A percentile compares a stretch with the other conserved stretches of the same genome.
Evolutionary conservation across 495 filamentous ascomycete species (phyloP).

Genomic region (Ramalina intermedia): DNA sequence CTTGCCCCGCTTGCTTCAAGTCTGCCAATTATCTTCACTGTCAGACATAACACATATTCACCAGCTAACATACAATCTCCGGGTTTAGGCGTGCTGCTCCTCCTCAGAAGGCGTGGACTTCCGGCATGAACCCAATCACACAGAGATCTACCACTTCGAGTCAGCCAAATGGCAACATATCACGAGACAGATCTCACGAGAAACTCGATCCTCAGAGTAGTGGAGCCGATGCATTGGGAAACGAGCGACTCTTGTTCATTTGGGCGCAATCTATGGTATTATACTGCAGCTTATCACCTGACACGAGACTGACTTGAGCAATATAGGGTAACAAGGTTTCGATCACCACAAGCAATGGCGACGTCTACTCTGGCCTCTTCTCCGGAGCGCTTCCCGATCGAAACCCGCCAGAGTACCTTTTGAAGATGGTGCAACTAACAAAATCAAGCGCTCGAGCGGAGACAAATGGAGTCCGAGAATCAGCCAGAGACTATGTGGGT

Average conservation of each 20-base stretch:
- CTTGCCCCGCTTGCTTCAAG: background rate
- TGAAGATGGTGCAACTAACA: slow-evolving; percentile 72
- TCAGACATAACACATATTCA: background rate
- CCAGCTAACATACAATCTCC: background rate
- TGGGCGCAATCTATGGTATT: slow-evolving; percentile 50
- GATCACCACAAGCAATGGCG: slow-evolving; percentile 53
- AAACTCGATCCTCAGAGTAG: slow-evolving; percentile 35
- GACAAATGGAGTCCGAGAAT: slow-evolving; percentile 40
- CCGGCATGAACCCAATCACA: slow-evolving; percentile 50
- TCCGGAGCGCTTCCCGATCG: slow-evolving; percentile 43
- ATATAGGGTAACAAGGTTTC: slow-evolving; percentile 51
- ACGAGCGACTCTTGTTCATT: slow-evolving; percentile 51
- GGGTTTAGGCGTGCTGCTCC: slow-evolving; percentile 27
- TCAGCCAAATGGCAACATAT: slow-evolving; percentile 39
- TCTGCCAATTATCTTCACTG: background rate
- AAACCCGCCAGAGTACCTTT: slow-evolving; percentile 45
- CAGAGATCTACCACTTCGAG: slow-evolving; percentile 35
- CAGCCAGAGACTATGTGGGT: slow-evolving; percentile 41
- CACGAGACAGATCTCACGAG: slow-evolving; percentile 28
- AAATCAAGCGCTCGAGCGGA: slow-evolving; percentile 33
- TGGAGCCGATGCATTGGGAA: slow-evolving; percentile 45
- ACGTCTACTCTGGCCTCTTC: slow-evolving; percentile 61
- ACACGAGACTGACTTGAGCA: background rate
- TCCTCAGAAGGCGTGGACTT: slow-evolving; percentile 48
- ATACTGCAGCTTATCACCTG: slow-evolving; percentile 6